Base-by-base conservation (phyloP, 2,329 filamentous ascomycete genomes). In the Didymella segeticola region DNA sequence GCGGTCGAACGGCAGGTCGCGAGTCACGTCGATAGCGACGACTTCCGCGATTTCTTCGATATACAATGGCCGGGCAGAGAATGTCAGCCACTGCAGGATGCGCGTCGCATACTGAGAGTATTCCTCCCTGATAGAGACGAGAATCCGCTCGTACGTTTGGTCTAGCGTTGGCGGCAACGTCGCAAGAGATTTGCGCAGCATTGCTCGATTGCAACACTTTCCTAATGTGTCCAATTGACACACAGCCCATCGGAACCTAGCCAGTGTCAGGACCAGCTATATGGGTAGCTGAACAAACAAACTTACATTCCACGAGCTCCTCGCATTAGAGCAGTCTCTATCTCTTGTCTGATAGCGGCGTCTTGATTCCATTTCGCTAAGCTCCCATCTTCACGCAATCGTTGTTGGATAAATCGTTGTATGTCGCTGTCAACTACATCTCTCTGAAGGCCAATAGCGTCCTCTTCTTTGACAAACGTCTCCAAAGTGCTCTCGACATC, bases 351-450 rank as follows among this genome's bases (percentile, higher is more conserved):
- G 63, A 71, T 19, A 48, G 49, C 36, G 26, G 53, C 55, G 27
- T 72, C 60, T 31, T 60, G 64, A 4, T 52, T 41, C 69, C 64
- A 72, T 50, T 66, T 72, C 4, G 9, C 30, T 15, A 73, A 46
- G 11, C 4, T 23, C 25, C 60, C 62, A 15, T 72, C 60, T 6
- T 75, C 41, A 67, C 68, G 57, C 68, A 79, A 60, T 69, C 76
- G 46, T 47, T 70, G 56, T 34, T 39, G 55, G 43, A 72, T 58
- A 42, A 67, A 72, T 47, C n/a, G 52, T 19, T 63, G 45, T 59
- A 73, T 71, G 19, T 71, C 69, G 19, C 56, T 34, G 33, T 72
- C 65, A 3, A 72, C 66, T 19, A 67, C 23, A 0, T 60, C 47
- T 5, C 59, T 64, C n/a, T 71, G 52, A 17, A 71, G 61, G 47